Conservation (phyloP, 1,139 yeast genomes). For the Geotrichum europaeum region DNA sequence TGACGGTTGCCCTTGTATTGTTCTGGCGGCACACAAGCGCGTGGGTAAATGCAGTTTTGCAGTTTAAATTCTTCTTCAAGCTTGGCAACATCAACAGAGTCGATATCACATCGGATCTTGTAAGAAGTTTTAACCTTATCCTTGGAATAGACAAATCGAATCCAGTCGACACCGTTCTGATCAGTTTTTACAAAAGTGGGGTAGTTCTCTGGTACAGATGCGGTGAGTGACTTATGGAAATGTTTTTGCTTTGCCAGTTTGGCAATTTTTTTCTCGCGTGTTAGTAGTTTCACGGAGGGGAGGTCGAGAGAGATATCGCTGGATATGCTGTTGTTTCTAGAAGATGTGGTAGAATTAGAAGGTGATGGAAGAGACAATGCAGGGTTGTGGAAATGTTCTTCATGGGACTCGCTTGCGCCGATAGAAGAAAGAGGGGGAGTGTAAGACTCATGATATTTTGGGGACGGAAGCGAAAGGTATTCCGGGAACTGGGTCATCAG, state of each 20-base stretch:
- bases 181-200: constrained; percentile 28
- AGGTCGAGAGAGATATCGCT: neutral
- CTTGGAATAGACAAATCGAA: constrained; percentile 35
- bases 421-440: neutral
- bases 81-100: constrained; percentile 26
- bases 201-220: neutral
- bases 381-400: neutral
- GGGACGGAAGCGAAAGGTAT: neutral
- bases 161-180: constrained; percentile 34
- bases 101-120: constrained; percentile 35
- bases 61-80: constrained; percentile 32
- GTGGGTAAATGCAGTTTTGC: constrained; percentile 42
- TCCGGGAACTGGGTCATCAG: neutral
- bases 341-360: neutral
- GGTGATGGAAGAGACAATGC: neutral
- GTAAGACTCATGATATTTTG: neutral
- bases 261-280: neutral
- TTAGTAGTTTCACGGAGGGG: neutral
- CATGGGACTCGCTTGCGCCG: neutral
- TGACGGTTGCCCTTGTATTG: constrained; percentile 42
- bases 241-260: neutral
- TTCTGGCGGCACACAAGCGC: constrained; percentile 39
- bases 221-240: neutral
- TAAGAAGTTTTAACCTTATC: constrained; percentile 31
- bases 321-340: neutral